A percentile compares a stretch with the other conserved stretches of the same genome.
Conservation (phyloP, 352 stramenopile species). For the Phytophthora pini region DNA sequence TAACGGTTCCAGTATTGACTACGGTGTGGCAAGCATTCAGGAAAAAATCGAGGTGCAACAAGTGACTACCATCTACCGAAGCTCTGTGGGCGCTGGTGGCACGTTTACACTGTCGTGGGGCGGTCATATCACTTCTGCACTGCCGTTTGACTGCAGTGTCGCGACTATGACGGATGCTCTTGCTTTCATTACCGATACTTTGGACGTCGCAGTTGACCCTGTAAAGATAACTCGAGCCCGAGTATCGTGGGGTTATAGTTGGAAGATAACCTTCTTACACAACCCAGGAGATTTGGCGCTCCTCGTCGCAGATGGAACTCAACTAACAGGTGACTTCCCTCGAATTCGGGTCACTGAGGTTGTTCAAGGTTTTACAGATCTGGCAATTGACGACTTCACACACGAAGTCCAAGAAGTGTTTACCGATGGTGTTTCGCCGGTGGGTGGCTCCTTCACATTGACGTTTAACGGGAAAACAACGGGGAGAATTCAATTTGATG, state of each 20-base stretch:
- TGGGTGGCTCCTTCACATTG: slow-evolving; percentile 89
- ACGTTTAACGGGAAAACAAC: slow-evolving; percentile 92
- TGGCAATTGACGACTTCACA: slow-evolving; percentile 93
- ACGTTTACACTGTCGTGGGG: slow-evolving; percentile 95
- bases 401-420: slow-evolving; percentile 70
- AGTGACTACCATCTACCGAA: slow-evolving; percentile 73
- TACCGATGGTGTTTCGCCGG: slow-evolving; percentile 22
- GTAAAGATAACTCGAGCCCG: slow-evolving; percentile 72
- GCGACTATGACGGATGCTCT: slow-evolving; percentile 81
- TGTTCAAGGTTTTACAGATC: slow-evolving; percentile 31
- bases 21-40: slow-evolving; percentile 86
- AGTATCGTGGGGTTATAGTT: slow-evolving; percentile 91
- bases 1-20: slow-evolving; percentile 81
- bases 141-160: slow-evolving; percentile 79
- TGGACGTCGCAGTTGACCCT: slow-evolving; percentile 76
- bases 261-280: slow-evolving; percentile 92
- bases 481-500: slow-evolving; percentile 68
- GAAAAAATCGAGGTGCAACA: slow-evolving; percentile 93
- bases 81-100: slow-evolving; percentile 69
- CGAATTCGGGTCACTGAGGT: slow-evolving; percentile 80
- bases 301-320: slow-evolving; percentile 80
- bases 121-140: slow-evolving; percentile 63
- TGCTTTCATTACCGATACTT: slow-evolving; percentile 79
- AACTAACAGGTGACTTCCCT: slow-evolving; percentile 91
- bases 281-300: slow-evolving; percentile 90